Evolutionary conservation across 73 alveolate genomes (phyloP), one percentile per base, ranked within the genome.

Genomic region (Blepharisma stoltei): DNA sequence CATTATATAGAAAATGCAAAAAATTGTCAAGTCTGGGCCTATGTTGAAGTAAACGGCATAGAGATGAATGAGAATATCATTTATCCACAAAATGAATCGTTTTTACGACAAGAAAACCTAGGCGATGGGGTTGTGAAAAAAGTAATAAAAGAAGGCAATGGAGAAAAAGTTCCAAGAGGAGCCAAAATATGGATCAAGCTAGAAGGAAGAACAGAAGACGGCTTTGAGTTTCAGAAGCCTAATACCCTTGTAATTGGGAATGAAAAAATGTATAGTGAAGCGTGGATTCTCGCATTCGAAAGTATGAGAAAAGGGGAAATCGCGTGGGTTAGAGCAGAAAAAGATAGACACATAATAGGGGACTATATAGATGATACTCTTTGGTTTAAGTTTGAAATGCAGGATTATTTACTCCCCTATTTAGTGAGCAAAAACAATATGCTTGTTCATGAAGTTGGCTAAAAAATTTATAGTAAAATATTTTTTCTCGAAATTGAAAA

Each of bases 121-220:
- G 73, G 23, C 0, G 23, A 60, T 14, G 38, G 18, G 18, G 38
- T 60, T 4, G 5, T 60, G 38, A 60, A 60, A 25, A 60, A 47
- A 60, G 23, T 60, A 60, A 38, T 60, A 25, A 60, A 60, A 60
- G 23, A 60, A 18, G 73, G 73, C 1, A 8, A n/a, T n/a, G 73
- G 73, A 60, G 46, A n/a, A 14, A 14, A 14, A 9, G 11, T 60
- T 4, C 48, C 14, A 18, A 9, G 37, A 8, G 46, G 18, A 9
- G 23, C 11, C 23, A 60, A 60, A 25, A 38, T 60, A 8, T 60
- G 73, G 73, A 25, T 60, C 18, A 25, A 20, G 46, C 11, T 60
- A 18, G 48, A 60, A 60, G 73, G 73, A 4, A 60, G 73, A 60
- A 8, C 23, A 25, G 73, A 60, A 60, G 73, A 60, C 5, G 73